Conservation (phyloP, 306 rosid species). For the Malus fusca region DNA sequence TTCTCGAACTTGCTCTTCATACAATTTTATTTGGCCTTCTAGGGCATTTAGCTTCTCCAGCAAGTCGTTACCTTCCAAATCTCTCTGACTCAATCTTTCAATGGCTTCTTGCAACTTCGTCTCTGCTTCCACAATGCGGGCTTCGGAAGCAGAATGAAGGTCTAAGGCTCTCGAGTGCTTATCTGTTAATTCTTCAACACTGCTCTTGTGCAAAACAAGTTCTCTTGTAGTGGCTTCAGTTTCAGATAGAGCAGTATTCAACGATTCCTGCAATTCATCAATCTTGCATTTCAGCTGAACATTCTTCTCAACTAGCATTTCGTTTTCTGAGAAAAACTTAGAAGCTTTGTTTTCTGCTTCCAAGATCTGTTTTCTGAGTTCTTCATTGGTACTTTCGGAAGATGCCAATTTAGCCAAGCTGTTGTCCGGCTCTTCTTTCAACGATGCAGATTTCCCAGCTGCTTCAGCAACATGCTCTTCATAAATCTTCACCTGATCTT, state of each 20-base stretch:
- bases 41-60: slow-evolving; percentile 44
- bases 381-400: slow-evolving; percentile 54
- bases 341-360: slow-evolving; percentile 57
- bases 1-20: slow-evolving; percentile 43
- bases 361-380: slow-evolving; percentile 41
- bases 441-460: slow-evolving; percentile 30
- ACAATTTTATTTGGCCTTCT: slow-evolving; percentile 44
- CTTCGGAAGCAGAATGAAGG: slow-evolving; percentile 43
- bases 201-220: slow-evolving; percentile 60
- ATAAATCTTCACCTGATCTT: slow-evolving; percentile 38
- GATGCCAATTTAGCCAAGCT: slow-evolving; percentile 46
- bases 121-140: slow-evolving; percentile 43
- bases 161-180: slow-evolving; percentile 60
- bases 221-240: slow-evolving; percentile 50
- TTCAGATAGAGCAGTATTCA: slow-evolving; percentile 52
- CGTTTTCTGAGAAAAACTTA: slow-evolving; percentile 61
- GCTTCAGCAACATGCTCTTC: slow-evolving; percentile 42
- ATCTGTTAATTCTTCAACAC: slow-evolving; percentile 52
- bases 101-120: slow-evolving; percentile 55
- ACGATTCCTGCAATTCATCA: slow-evolving; percentile 66
- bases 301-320: slow-evolving; percentile 68
- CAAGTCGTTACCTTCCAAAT: slow-evolving; percentile 70
- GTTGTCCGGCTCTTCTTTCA: slow-evolving; percentile 52
- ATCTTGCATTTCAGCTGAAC: slow-evolving; percentile 66
- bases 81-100: slow-evolving; percentile 47